A percentile compares a stretch with the other conserved stretches of the same genome.
Conservation (phyloP, 2,329 filamentous ascomycete genomes). For the Fusarium sp. region DNA sequence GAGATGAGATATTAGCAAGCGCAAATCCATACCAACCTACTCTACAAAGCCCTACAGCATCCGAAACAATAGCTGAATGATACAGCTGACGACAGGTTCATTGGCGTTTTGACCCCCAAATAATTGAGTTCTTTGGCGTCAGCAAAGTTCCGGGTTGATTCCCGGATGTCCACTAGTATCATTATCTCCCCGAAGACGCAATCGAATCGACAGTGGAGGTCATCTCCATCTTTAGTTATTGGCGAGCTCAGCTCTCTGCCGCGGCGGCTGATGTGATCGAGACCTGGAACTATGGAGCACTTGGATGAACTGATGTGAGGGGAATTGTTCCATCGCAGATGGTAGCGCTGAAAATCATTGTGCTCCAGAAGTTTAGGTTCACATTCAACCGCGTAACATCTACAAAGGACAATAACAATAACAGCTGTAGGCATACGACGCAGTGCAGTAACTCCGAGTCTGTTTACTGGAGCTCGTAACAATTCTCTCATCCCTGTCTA, state of each 20-base stretch:
- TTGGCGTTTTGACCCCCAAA: constrained; percentile 22
- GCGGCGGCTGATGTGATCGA: constrained; percentile 21
- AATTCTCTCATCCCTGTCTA: constrained; percentile 18
- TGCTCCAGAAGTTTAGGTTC: constrained; percentile 34
- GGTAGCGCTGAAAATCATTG: constrained; percentile 8
- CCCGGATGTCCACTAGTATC: constrained; percentile 12
- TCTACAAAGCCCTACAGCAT: neutral
- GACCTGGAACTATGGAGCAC: constrained; percentile 20
- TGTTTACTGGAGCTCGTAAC: constrained; percentile 11
- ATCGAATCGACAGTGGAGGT: constrained; percentile 18
- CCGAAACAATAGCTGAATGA: constrained; percentile 19
- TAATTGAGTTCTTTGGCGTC: constrained; percentile 35
- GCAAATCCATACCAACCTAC: neutral
- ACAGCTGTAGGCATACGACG: constrained; percentile 1
- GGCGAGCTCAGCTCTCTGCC: constrained; percentile 4
- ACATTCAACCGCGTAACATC: neutral
- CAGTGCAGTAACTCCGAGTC: constrained; percentile 14
- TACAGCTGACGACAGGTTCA: neutral
- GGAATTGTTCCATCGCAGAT: constrained; percentile 11
- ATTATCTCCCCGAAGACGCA: constrained; percentile 23
- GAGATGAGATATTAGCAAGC: neutral
- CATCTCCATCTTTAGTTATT: neutral
- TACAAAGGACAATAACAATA: constrained; percentile 1
- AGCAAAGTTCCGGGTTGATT: constrained; percentile 31
- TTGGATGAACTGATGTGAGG: constrained; percentile 12